phyloP scores from a whole-genome alignment of 1,284 basidiomycete species.

The Phellopilus nigrolimitatus region DNA sequence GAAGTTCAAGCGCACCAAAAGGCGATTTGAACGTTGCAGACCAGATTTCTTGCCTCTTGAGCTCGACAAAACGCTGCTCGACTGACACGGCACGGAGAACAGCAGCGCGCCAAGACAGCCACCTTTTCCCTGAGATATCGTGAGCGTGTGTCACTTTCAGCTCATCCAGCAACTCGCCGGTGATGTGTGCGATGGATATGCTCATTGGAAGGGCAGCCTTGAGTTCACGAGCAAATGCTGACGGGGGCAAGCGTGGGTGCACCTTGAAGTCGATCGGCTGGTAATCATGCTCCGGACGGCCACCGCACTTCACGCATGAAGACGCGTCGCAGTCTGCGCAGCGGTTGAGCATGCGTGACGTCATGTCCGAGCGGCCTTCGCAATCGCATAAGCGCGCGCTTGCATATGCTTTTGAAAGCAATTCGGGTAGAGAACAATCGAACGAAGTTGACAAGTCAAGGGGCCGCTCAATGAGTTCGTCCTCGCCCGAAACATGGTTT shows the following conservation, averaged over 20 bases:
- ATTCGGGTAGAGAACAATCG: constrained; percentile 42
- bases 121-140: constrained; percentile 46
- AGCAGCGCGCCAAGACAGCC: constrained; percentile 66
- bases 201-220: constrained; percentile 89
- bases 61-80: constrained; percentile 80
- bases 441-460: constrained; percentile 66
- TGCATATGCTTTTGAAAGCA: constrained; percentile 63
- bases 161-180: constrained; percentile 46
- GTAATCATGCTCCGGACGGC: constrained; percentile 84
- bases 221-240: constrained; percentile 68
- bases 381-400: constrained; percentile 83
- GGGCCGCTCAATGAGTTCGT: constrained; percentile 54
- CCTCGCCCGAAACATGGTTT: constrained; percentile 65
- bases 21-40: constrained; percentile 75
- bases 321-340: constrained; percentile 78
- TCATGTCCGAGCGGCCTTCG: constrained; percentile 82
- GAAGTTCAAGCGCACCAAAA: constrained; percentile 68
- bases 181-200: constrained; percentile 55
- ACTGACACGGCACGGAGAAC: constrained; percentile 56
- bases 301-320: constrained; percentile 83
- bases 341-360: constrained; percentile 60
- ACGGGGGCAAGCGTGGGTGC: constrained; percentile 58
- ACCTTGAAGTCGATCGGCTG: constrained; percentile 44
- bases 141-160: constrained; percentile 44
- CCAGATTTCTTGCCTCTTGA: constrained; percentile 88